Base-by-base conservation (phyloP, 805 yeast species). In the Jamesozyma jinghongensis region DNA sequence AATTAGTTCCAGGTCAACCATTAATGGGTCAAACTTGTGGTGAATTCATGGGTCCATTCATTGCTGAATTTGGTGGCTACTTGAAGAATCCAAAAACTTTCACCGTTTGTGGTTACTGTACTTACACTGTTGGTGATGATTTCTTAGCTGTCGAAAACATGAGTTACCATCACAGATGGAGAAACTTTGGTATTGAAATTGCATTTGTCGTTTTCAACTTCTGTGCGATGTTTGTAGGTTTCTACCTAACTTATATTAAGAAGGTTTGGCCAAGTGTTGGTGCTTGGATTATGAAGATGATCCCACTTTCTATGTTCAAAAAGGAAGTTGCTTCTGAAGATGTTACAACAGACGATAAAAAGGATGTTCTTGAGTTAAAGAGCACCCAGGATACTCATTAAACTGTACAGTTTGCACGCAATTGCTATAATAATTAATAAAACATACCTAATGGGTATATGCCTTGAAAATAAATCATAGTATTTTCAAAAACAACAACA, bases 11-110 rank as follows among this genome's bases (percentile, higher is more conserved):
- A 30, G 62, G 76, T 41, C 57, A 65, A 31, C 79, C 85, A 8
- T 76, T 79, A 4, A 40, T 45, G 8, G 86, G 85, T 5, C 57
- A 59, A 55, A 79, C 85, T 2, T 85, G 94, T 63, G 70, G 66
- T 8, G 62, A 71, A 36, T 85, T 68, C 57, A 64, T 76, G 50
- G 57, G 51, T 7, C 42, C 59, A 2, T 81, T 66, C 54, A 51
- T 77, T 34, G 50, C 57, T 5, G 42, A 42, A 19, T 66, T 66
- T 8, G 58, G 71, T 26, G 94, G 92, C 2, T 77, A 78, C 54
- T 53, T 82, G 34, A 48, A 54, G 5, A 67, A 79, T 52, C 73
- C 77, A 3, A 52, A 59, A 31, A 74, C 71, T 18, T 62, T 69
- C 7, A 45, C 58, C 7, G 48, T 47, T 18, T 71, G 77, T 51